Conservation (phyloP, 257 asterid species). For the Penstemon eatonii region DNA sequence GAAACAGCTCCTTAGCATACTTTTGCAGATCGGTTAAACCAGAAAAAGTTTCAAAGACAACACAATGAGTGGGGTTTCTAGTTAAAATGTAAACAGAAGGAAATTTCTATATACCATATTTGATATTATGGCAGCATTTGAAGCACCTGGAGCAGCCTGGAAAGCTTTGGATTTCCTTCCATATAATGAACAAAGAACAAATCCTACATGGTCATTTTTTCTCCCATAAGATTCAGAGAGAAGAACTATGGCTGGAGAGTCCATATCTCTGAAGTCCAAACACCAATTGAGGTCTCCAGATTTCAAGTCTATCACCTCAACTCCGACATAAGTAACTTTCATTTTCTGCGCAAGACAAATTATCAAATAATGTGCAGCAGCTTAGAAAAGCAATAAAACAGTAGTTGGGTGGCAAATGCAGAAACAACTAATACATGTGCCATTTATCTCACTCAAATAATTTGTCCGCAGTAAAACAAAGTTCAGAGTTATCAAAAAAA, state of each 20-base stretch:
- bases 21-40: conserved; percentile 11
- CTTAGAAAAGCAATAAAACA: too few species aligned
- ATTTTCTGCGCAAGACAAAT: conserved; percentile 64
- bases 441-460: too few species aligned
- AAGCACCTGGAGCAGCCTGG: conserved; percentile 90
- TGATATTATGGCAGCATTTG: conserved; percentile 66
- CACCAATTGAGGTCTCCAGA: conserved; percentile 97
- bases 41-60: conserved; percentile 14
- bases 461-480: too few species aligned
- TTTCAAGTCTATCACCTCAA: conserved; percentile 77
- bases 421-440: too few species aligned
- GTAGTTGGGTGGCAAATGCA: too few species aligned
- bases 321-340: conserved; percentile 83
- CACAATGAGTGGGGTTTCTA: too few species aligned
- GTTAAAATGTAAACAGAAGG: background rate
- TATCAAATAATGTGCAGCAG: conserved; percentile 1
- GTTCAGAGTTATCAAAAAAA: too few species aligned
- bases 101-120: conserved; percentile 54
- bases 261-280: conserved; percentile 99
- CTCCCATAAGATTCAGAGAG: conserved; percentile 83
- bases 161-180: conserved; percentile 99
- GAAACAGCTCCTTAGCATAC: conserved; percentile 23
- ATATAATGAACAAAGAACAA: conserved; percentile 85
- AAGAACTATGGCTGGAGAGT: conserved; percentile 78
- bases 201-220: conserved; percentile 78